A percentile compares a stretch with the other conserved stretches of the same genome.
phyloP scores from a whole-genome alignment of 176 grass and related monocot genomes.

The Rhynchospora breviuscula region DNA sequence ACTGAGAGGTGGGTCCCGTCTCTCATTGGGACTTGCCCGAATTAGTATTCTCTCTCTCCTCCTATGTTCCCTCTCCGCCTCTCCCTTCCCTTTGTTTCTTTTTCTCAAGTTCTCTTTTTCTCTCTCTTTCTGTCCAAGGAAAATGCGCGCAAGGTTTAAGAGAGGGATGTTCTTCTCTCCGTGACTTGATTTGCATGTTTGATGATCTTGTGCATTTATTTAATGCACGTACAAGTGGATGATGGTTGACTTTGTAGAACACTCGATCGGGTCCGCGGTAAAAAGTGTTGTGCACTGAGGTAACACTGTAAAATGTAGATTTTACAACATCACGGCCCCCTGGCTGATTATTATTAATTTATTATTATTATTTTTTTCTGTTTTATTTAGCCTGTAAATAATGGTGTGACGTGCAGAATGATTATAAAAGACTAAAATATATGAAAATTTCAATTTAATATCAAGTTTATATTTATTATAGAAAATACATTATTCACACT shows the following conservation, averaged over 20 bases:
- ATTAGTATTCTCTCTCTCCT: background rate
- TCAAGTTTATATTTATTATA: too few species aligned
- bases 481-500: too few species aligned
- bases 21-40: conserved; percentile 16
- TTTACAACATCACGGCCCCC: too few species aligned
- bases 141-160: conserved; percentile 5
- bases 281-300: background rate
- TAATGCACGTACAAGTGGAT: conserved; percentile 6
- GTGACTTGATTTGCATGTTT: background rate
- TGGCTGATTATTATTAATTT: too few species aligned
- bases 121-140: background rate
- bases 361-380: too few species aligned
- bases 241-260: background rate
- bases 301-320: background rate
- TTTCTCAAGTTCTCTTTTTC: background rate
- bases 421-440: too few species aligned
- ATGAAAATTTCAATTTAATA: too few species aligned
- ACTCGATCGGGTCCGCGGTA: background rate
- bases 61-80: conserved; percentile 1
- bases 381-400: too few species aligned
- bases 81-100: background rate
- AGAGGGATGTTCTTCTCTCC: background rate
- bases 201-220: background rate
- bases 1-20: background rate
- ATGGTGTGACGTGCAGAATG: too few species aligned